Evolutionary conservation across 768 basidiomycete species (phyloP).

Genomic region (Lactarius pseudohatsudake): DNA sequence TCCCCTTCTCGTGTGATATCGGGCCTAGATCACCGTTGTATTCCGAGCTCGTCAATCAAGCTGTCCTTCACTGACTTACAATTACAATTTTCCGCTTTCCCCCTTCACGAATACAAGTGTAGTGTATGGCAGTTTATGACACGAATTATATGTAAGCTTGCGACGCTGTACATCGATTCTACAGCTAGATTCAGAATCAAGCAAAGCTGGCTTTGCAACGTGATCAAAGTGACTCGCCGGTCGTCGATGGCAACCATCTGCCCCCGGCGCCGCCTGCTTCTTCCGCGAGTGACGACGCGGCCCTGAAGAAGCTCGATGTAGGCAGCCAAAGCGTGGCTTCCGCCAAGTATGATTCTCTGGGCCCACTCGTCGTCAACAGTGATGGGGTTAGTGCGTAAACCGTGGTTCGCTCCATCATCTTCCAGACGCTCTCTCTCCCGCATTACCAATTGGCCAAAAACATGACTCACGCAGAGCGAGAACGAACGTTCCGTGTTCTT

Average conservation of each 20-base stretch:
- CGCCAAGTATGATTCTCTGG: constrained; percentile 22
- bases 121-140: constrained; percentile 7
- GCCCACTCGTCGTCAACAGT: constrained; percentile 22
- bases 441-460: constrained; percentile 27
- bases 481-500: constrained; percentile 26
- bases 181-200: not conserved
- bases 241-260: constrained; percentile 10
- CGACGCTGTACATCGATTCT: not conserved
- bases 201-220: constrained; percentile 7
- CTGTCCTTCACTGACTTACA: not conserved
- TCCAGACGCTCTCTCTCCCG: constrained; percentile 27
- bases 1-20: constrained; percentile 30
- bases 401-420: too few species aligned
- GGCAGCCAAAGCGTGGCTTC: constrained; percentile 11
- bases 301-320: constrained; percentile 13
- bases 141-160: constrained; percentile 1
- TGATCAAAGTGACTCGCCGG: not conserved
- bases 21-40: constrained; percentile 28
- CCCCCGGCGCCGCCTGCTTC: constrained; percentile 7
- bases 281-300: not conserved
- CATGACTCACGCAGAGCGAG: constrained; percentile 22
- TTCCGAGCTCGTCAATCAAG: constrained; percentile 17
- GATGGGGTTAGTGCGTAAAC: constrained; percentile 20
- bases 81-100: not conserved
- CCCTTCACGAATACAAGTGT: not conserved